phyloP scores from a whole-genome alignment of 306 rosid species.

The Sesbania bispinosa region DNA sequence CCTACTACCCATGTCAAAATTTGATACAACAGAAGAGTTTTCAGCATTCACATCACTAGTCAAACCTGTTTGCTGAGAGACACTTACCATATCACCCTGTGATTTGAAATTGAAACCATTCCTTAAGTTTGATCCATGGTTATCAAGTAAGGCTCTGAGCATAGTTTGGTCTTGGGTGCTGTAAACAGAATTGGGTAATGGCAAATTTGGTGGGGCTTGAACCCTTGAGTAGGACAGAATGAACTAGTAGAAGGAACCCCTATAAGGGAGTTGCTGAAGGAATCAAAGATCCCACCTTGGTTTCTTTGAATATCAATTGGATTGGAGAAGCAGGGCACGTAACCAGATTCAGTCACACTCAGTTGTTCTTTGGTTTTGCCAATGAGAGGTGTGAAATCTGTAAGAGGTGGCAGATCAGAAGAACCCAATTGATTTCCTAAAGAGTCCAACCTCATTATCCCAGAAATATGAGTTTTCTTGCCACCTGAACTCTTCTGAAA shows the following conservation, averaged over 20 bases:
- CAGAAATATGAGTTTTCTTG: constrained; percentile 56
- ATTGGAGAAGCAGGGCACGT: constrained; percentile 99
- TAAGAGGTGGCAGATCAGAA: constrained; percentile 59
- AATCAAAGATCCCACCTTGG: constrained; percentile 41
- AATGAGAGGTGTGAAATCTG: constrained; percentile 49
- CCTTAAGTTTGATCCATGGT: constrained; percentile 42
- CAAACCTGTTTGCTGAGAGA: no score
- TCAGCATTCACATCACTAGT: constrained; percentile 50
- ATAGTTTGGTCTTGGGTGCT: constrained; percentile 42
- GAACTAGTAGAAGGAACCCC: no score
- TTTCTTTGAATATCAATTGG: constrained; percentile 44
- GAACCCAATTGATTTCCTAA: constrained; percentile 43
- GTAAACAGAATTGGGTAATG: constrained; percentile 25
- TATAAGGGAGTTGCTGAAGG: constrained; percentile 41
- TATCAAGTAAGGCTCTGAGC: constrained; percentile 49
- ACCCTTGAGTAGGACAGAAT: constrained; percentile 26
- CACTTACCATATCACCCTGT: no score
- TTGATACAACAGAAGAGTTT: constrained; percentile 47
- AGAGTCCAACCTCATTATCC: constrained; percentile 35
- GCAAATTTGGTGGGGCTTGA: constrained; percentile 22
- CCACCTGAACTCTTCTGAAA: constrained; percentile 59
- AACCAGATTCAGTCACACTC: constrained; percentile 31
- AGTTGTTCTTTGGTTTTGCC: constrained; percentile 30
- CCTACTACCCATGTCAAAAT: no score
- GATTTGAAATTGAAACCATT: constrained; percentile 42